Base-by-base conservation (phyloP, 2,329 filamentous ascomycete species). In the Fusarium staphyleae region DNA sequence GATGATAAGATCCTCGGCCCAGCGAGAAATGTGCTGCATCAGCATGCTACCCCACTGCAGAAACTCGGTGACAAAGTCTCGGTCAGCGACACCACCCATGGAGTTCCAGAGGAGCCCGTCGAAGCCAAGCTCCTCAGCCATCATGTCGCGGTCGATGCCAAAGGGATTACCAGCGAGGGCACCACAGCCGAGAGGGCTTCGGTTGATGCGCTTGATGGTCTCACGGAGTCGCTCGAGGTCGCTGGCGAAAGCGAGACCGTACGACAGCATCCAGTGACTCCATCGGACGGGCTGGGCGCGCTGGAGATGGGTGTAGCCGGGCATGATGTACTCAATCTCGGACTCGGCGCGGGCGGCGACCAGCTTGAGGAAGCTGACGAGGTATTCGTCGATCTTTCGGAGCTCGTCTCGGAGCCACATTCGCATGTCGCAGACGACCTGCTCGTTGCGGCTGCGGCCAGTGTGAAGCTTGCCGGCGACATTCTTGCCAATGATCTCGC, bases 291-390 rank as follows among this genome's bases (percentile, higher is more conserved):
- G 90, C 75, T 90, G 76, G 1, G 90, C 90, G 46, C 90, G 87
- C 76, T 96, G 91, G 29, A 95, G 77, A 74, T 96, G 91, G 12
- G 91, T 96, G 76, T 96, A 96, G 3, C 90, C 90, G 1, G 91
- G 91, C 89, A 96, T 95, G 67, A 96, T 72, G 60, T 85, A 80
- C 63, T 90, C 87, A 59, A 62, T 63, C 22, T 44, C 40, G 33
- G 78, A 74, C 79, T 67, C 66, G 36, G 67, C 66, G 36, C 65
- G 65, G 39, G 50, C 39, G 44, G 42, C 36, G 13, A 61, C 48
- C 16, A 70, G 48, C 44, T 63, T 41, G 26, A 69, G 60, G 55
- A 69, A 68, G 14, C 42, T 52, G 33, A 62, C 55, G 19, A 70
- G 66, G 16, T 64, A 50, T 34, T 39, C 43, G 44, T 68, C 63